Base-by-base conservation (phyloP, 192 early-diverging fungal species). In the Jimgerdemannia lactiflua region DNA sequence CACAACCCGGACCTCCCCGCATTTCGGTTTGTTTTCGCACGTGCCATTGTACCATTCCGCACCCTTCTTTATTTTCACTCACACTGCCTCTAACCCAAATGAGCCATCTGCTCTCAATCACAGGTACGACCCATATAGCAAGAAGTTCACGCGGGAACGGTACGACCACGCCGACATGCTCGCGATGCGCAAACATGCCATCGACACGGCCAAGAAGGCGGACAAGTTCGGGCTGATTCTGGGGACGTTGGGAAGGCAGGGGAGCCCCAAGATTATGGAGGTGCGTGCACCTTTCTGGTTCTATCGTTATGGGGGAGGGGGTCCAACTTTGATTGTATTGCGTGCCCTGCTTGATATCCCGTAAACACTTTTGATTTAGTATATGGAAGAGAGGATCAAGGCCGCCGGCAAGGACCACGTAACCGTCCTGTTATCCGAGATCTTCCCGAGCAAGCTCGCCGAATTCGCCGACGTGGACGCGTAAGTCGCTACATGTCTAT, bases 121-220 rank as follows among this genome's bases (percentile, higher is more conserved):
- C 59, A 85, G 84, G 64, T 95, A 99, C 83, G 96, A 99, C 79
- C 98, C 98, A 6, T 99, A 97, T 74, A 86, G 87, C 49, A 96
- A 97, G 74, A 89, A 87, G 72, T 95, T 98, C 72, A 98, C 98
- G 6, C 85, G 94, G 6, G 98, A 99, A 76, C 83, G 89, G 17
- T 99, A 99, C 86, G 92, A 98, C 73, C 96, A 98, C 80, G 86
- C 82, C 65, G 94, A 95, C 71, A 99, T 98, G 97, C 91, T 94
- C 64, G 88, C 89, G 19, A 75, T 98, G 73, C 86, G 98, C 39
- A 88, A 91, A 67, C 85, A 91, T 66, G 96, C 96, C n/a, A 96
- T 99, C 70, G 84, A 86, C 39, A 78, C 83, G 0, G 93, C 92
- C 9, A 88, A 86, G 77, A 82, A 84, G 18, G 95, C 94, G 0